Evolutionary conservation across 208 protist species (phyloP).

Genomic region (Trypanosomatidae sp.): DNA sequence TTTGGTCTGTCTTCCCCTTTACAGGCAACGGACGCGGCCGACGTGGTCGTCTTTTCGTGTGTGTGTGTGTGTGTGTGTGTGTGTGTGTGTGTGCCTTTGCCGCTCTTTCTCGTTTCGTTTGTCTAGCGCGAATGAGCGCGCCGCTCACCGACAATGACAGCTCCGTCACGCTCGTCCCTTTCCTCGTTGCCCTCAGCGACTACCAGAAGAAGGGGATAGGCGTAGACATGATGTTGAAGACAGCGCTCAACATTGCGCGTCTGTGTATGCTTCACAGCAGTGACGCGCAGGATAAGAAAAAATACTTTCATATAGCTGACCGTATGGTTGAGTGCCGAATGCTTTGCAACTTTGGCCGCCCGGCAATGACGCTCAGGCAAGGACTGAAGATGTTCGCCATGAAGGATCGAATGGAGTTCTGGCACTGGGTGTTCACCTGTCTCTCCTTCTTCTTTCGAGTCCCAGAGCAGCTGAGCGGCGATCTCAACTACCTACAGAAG

Average conservation of each 20-base stretch:
- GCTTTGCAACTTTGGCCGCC: slow-evolving; percentile 82
- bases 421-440: slow-evolving; percentile 50
- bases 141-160: slow-evolving; percentile 5
- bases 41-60: slow-evolving; percentile 4
- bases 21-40: background rate
- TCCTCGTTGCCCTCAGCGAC: slow-evolving; percentile 50
- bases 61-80: background rate
- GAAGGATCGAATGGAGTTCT: slow-evolving; percentile 27
- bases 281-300: slow-evolving; percentile 25
- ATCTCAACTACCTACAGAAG: slow-evolving; percentile 87
- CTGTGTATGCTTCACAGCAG: slow-evolving; percentile 58
- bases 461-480: slow-evolving; percentile 80
- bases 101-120: background rate
- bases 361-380: slow-evolving; percentile 53
- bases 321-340: slow-evolving; percentile 88
- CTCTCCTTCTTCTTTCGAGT: slow-evolving; percentile 68
- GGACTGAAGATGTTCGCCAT: slow-evolving; percentile 30
- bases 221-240: slow-evolving; percentile 83
- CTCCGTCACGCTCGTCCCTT: slow-evolving; percentile 26
- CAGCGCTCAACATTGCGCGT: slow-evolving; percentile 58
- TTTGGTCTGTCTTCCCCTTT: background rate
- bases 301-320: slow-evolving; percentile 48
- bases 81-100: background rate
- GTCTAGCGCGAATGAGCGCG: slow-evolving; percentile 1
- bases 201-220: slow-evolving; percentile 81